These are phyloP conservation scores for Escallonia rubra DNA, from an alignment of 129 eudicot species.

Conservation along the genomic window DNA sequence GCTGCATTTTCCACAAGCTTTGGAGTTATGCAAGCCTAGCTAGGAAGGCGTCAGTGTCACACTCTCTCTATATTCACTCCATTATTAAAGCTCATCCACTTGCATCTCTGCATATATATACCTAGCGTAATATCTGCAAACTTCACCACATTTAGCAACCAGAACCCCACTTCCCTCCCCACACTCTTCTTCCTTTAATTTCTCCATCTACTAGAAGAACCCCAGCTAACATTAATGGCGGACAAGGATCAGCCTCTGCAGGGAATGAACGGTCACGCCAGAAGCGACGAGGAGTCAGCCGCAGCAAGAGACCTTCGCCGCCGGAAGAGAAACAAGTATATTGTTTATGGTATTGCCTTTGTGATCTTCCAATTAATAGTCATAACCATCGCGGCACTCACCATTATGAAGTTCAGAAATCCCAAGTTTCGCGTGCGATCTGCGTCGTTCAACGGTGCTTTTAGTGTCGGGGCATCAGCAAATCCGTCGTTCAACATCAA, in stretches of 20 bases:
- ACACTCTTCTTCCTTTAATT: neutral
- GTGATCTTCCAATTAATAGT: slow-evolving; percentile 18
- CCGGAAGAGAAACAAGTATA: slow-evolving; percentile 17
- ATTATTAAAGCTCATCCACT: no score
- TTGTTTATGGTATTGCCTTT: slow-evolving; percentile 17
- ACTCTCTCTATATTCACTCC: no score
- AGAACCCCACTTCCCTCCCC: neutral
- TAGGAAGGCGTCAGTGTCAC: no score
- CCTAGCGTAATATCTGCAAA: no score
- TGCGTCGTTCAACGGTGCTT: neutral
- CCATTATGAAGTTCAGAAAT: slow-evolving; percentile 18
- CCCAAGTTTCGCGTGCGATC: slow-evolving; percentile 24
- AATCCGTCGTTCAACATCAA: slow-evolving; percentile 8
- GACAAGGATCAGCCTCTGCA: slow-evolving; percentile 8
- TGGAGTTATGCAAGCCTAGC: no score
- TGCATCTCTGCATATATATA: no score
- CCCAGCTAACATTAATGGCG: neutral
- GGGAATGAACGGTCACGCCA: neutral
- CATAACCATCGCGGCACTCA: slow-evolving; percentile 17
- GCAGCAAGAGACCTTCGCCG: slow-evolving; percentile 2
- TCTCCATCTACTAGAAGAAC: no score
- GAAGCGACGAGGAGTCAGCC: slow-evolving; percentile 8
- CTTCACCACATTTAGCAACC: no score
- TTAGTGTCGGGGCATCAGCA: neutral
- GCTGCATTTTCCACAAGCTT: no score